phyloP scores from a whole-genome alignment of 2,329 filamentous ascomycete species.

The Coniochaeta sp. region DNA sequence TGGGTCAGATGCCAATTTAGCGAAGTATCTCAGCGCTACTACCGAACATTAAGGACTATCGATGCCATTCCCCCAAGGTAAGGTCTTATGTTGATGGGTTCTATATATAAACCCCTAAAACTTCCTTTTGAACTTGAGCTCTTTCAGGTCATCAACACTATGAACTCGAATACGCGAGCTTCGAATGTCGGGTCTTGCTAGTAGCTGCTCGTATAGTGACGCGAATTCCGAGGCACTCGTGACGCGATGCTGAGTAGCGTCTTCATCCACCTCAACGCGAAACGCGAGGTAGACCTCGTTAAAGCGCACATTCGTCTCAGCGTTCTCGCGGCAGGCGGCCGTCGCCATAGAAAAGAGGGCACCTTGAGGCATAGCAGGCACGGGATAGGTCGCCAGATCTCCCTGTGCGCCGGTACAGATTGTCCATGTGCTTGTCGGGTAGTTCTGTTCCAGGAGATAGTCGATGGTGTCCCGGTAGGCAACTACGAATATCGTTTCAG shows the following conservation, averaged over 20 bases:
- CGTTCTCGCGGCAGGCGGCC: conserved; percentile 20
- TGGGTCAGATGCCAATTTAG: too few relatives aligned
- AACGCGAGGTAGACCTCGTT: conserved; percentile 29
- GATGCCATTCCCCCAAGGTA: too few relatives aligned
- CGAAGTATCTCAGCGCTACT: too few relatives aligned
- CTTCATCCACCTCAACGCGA: conserved; percentile 14
- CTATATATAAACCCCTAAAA: too few relatives aligned
- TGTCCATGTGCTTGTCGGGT: conserved; percentile 22
- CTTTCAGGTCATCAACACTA: conserved; percentile 1
- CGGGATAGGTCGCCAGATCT: conserved; percentile 12
- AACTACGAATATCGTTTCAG: conserved; percentile 9
- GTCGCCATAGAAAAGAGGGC: conserved; percentile 25
- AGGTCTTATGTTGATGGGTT: too few relatives aligned
- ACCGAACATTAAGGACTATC: too few relatives aligned
- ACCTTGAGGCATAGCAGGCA: conserved; percentile 25
- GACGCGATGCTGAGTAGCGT: conserved; percentile 2
- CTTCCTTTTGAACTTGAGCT: conserved; percentile 3
- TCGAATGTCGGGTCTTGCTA: conserved; percentile 3
- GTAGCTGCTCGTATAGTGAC: conserved; percentile 6
- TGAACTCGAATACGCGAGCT: conserved; percentile 4
- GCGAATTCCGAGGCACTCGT: conserved; percentile 6
- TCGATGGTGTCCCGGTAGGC: conserved; percentile 23
- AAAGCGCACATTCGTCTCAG: conserved; percentile 26
- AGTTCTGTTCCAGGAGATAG: conserved; percentile 22
- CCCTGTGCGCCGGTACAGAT: conserved; percentile 22